phyloP scores from a whole-genome alignment of 2,329 filamentous ascomycete genomes.

The Pseudogymnoascus sp. region DNA sequence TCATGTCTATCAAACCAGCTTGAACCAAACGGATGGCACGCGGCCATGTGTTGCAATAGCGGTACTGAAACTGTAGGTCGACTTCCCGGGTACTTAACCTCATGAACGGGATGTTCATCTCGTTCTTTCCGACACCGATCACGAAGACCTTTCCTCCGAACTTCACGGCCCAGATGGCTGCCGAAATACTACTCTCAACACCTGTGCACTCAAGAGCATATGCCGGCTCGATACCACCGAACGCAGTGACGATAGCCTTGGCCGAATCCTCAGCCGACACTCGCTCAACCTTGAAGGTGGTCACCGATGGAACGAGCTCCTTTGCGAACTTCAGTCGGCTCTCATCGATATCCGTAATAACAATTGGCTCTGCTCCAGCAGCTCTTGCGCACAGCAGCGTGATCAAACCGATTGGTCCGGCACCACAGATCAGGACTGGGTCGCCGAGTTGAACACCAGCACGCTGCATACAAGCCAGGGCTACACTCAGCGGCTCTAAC shows the following conservation, averaged over 20 bases:
- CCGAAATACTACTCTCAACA: conserved; percentile 78
- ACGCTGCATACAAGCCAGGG: conserved; percentile 79
- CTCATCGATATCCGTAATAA: conserved; percentile 92
- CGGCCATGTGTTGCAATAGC: conserved; percentile 95
- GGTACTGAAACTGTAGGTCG: conserved; percentile 93
- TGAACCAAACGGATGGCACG: conserved; percentile 81
- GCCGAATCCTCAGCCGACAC: conserved; percentile 64
- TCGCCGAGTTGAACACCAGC: conserved; percentile 77
- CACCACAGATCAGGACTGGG: conserved; percentile 81
- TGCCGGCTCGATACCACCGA: conserved; percentile 73
- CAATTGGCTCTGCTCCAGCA: conserved; percentile 81
- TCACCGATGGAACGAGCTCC: conserved; percentile 69
- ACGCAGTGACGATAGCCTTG: conserved; percentile 56
- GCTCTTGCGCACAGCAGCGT: conserved; percentile 77
- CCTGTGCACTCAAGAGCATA: conserved; percentile 90
- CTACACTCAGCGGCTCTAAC: conserved; percentile 83
- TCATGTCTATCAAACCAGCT: conserved; percentile 75
- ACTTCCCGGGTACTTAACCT: conserved; percentile 82
- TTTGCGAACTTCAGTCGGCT: conserved; percentile 78
- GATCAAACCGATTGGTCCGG: conserved; percentile 88
- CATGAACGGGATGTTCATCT: conserved; percentile 97
- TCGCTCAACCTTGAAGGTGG: conserved; percentile 71
- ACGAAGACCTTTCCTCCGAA: conserved; percentile 97
- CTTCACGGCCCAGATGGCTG: conserved; percentile 83
- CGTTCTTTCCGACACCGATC: conserved; percentile 89